Evolutionary conservation across 2,329 filamentous ascomycete species (phyloP), one percentile per base, ranked within the genome.

Genomic region (Aureobasidium sp.): DNA sequence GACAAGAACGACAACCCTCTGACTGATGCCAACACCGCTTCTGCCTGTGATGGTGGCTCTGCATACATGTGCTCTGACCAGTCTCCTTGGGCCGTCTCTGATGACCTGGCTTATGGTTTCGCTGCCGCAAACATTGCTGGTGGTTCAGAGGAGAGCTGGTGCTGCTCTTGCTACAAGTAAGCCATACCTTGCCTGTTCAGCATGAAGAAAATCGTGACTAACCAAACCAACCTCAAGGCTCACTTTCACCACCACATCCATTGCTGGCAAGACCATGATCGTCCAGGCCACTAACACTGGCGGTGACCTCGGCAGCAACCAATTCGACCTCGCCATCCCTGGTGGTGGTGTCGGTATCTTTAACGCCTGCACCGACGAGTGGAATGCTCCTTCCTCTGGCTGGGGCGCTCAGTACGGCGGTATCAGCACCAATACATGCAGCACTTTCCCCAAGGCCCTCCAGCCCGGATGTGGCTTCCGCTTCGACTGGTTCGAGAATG

Each of bases 201-300:
- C 36, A 20, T 32, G 8, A 32, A 32, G 5, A 46, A 7, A n/a
- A n/a, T 3, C 20, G n/a, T 20, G n/a, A n/a, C n/a, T 43, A 8
- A 43, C 39, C 17, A n/a, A 6, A 15, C 10, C 41, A 13, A 36
- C 52, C 13, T 53, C 41, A 26, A 73, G 71, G 46, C 73, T 86
- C 61, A 83, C 82, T 13, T 85, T 86, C 69, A 85, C 82, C 12
- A 79, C 77, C 46, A 81, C 81, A 5, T 73, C 80, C 6, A 78
- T 83, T 24, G 72, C 75, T 29, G 84, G 84, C 60, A 87, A 87
- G 75, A 82, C 78, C 63, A 84, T 87, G 81, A 76, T 87, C 59
- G 80, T 87, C 17, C 85, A 87, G 69, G 81, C 82, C 9, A 85
- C 82, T 37, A 87, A 87, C 71, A 87, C 84, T 1, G 84, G 84